These are phyloP conservation scores for Earliella scabrosa DNA, from an alignment of 1,284 basidiomycete genomes.

Conservation along the genomic window DNA sequence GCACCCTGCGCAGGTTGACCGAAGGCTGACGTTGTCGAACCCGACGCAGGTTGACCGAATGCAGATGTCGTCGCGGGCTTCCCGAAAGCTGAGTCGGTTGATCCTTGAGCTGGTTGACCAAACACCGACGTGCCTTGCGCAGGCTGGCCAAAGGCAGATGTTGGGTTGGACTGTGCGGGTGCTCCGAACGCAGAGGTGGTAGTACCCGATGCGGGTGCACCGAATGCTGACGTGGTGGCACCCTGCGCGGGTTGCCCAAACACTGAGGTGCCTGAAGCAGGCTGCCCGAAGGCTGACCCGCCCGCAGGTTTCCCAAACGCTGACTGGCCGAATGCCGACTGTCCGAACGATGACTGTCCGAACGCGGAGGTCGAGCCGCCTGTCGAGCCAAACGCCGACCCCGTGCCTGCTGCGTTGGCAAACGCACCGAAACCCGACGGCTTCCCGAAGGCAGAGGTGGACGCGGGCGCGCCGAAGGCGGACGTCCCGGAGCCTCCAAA, in stretches of 20 bases:
- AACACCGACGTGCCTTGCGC: constrained; percentile 39
- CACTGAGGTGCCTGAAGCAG: constrained; percentile 30
- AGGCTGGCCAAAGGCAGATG: constrained; percentile 38
- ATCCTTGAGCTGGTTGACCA: constrained; percentile 32
- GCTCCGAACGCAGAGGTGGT: constrained; percentile 17
- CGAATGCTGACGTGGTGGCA: constrained; percentile 10
- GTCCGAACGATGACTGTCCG: constrained; percentile 38
- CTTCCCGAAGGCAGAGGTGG: constrained; percentile 47
- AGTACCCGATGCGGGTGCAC: constrained; percentile 2
- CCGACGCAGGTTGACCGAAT: constrained; percentile 32
- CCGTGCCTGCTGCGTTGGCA: constrained; percentile 3
- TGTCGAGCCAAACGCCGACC: constrained; percentile 41
- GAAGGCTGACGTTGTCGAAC: constrained; percentile 31
- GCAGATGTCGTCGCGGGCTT: constrained; percentile 33
- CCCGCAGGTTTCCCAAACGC: constrained; percentile 34
- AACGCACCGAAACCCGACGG: constrained; percentile 35
- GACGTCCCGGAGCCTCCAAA: constrained; percentile 13
- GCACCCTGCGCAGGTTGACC: constrained; percentile 32
- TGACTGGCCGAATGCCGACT: constrained; percentile 29
- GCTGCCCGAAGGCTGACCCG: constrained; percentile 34
- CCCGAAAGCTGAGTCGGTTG: constrained; percentile 33
- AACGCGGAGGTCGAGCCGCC: constrained; percentile 39
- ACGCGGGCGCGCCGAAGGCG: constrained; percentile 29
- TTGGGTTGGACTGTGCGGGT: constrained; percentile 6
- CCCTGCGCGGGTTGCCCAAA: constrained; percentile 37